These are phyloP conservation scores for Fusarium stilboides DNA, from an alignment of 2,329 filamentous ascomycete species.

Conservation along the genomic window DNA sequence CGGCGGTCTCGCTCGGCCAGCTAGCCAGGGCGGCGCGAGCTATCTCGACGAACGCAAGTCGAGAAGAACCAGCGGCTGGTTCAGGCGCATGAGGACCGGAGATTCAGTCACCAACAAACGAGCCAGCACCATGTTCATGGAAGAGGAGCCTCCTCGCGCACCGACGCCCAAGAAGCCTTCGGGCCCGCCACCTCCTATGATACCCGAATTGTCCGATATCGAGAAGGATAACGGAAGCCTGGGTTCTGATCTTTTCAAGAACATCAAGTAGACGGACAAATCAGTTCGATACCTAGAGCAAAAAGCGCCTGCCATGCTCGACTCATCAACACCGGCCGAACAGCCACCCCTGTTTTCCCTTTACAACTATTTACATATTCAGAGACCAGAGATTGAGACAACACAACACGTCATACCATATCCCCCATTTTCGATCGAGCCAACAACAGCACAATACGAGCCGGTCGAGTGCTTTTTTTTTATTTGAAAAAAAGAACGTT, in stretches of 20 bases:
- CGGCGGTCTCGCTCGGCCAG: constrained; percentile 59
- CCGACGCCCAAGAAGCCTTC: constrained; percentile 55
- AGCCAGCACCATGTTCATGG: constrained; percentile 59
- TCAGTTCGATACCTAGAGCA: constrained; percentile 18
- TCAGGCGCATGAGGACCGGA: constrained; percentile 65
- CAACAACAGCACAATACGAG: constrained; percentile 45
- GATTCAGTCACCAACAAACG: constrained; percentile 56
- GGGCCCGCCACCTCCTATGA: constrained; percentile 72
- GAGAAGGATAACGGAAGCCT: constrained; percentile 65
- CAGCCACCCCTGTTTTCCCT: constrained; percentile 38
- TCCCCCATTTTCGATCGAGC: constrained; percentile 46
- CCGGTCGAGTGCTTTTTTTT: constrained; percentile 33
- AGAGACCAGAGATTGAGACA: constrained; percentile 46
- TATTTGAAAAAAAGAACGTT: constrained; percentile 34
- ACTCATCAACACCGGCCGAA: constrained; percentile 23
- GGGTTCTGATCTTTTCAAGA: constrained; percentile 71
- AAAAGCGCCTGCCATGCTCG: constrained; percentile 6
- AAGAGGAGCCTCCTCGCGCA: constrained; percentile 55
- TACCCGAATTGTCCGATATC: constrained; percentile 70
- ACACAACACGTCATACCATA: constrained; percentile 29
- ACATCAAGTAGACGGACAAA: constrained; percentile 65
- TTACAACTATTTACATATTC: constrained; percentile 45
- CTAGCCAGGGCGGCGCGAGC: constrained; percentile 66
- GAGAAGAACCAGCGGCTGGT: constrained; percentile 72
- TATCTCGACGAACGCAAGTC: constrained; percentile 67